Evolutionary conservation across 352 stramenopile genomes (phyloP), one percentile per base, ranked within the genome.

Genomic region (Phytophthora ramorum): DNA sequence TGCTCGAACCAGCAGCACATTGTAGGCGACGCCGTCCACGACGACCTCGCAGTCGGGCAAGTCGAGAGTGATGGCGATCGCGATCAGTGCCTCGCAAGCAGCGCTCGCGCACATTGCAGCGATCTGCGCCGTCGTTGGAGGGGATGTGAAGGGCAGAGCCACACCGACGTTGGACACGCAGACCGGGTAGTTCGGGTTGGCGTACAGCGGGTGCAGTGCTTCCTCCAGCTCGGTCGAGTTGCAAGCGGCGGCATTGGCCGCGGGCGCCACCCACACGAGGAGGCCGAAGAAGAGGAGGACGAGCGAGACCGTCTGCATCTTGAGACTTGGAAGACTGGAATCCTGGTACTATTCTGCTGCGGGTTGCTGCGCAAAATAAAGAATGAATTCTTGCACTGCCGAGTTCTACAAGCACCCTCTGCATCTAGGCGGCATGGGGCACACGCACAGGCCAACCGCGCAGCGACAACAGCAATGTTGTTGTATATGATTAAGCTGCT

Each of bases 261-360:
- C 45, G 17, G 54, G 51, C 2, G 50, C 28, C 14, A 78, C 35
- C 8, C 49, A 26, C 32, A 20, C 24, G 20, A 52, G 16, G 22
- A 75, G 43, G 63, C 83, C 46, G 55, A 79, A 52, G 20, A 66
- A 50, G 35, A 47, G 24, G 22, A 59, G 17, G 53, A 63, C 38
- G n/a, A 59, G 16, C 34, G 58, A 51, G 10, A 59, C 73, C 43
- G 32, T 74, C 53, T 74, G 71, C 67, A 69, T 83, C 14, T 51
- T 43, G 37, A 24, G 7, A 1, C 35, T 32, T 34, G 28, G 26
- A 19, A 45, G n/a, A 19, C 1, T 3, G n/a, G 22, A 13, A 4
- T 2, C 22, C 22, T 24, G 22, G 22, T 24, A 24, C 1, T 24
- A 46, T 6, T 20, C 26, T 41, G 40, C 12, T 7, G 37, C 16